A percentile compares a stretch with the other conserved stretches of the same genome.
Conservation (phyloP, 2,329 filamentous ascomycete genomes). For the Ascochyta viciae-villosae region DNA sequence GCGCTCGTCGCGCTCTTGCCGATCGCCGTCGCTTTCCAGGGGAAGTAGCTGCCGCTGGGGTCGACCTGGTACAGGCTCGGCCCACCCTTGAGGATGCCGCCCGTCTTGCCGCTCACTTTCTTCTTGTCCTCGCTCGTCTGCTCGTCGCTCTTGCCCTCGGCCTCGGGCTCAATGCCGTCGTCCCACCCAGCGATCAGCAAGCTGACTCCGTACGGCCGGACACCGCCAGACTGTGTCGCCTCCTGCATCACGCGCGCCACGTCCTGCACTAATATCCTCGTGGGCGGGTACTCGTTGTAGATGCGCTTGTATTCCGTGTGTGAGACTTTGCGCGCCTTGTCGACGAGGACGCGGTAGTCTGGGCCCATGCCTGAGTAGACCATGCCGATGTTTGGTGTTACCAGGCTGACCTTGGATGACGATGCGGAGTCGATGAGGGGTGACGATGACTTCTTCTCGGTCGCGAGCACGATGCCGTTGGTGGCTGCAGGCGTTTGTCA, state of each 20-base stretch:
- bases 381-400: conserved; percentile 99
- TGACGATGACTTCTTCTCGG: conserved; percentile 99
- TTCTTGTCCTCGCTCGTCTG: conserved; percentile 67
- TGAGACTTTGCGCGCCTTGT: conserved; percentile 97
- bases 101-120: conserved; percentile 85
- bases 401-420: conserved; percentile 94
- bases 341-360: conserved; percentile 96
- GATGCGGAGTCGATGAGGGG: conserved; percentile 95
- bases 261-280: conserved; percentile 97
- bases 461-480: conserved; percentile 97
- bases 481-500: conserved; percentile 69
- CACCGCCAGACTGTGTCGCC: conserved; percentile 96
- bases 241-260: conserved; percentile 98
- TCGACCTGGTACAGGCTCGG: conserved; percentile 99
- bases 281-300: conserved; percentile 99
- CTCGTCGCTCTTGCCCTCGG: conserved; percentile 65
- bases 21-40: conserved; percentile 99
- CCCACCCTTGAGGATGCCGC: conserved; percentile 92
- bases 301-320: conserved; percentile 99
- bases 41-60: conserved; percentile 98
- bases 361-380: conserved; percentile 99
- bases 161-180: conserved; percentile 90
- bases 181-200: conserved; percentile 97
- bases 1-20: conserved; percentile 98
- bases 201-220: conserved; percentile 95